These are phyloP conservation scores for Pichia exigua DNA, from an alignment of 805 yeast species.

Conservation along the genomic window DNA sequence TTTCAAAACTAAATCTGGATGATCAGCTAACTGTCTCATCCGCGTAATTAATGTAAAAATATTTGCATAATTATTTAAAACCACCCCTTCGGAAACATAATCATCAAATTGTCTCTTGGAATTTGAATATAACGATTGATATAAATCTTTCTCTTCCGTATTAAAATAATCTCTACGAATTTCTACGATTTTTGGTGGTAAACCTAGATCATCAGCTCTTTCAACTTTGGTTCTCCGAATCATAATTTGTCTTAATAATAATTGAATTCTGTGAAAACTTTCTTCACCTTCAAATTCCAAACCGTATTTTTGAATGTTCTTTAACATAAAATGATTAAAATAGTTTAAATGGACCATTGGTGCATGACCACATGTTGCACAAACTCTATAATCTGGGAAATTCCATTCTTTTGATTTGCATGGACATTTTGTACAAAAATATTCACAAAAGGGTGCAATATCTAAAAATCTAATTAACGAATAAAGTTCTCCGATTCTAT, in stretches of 20 bases:
- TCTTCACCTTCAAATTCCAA: constrained; percentile 72
- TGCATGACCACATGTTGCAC: constrained; percentile 82
- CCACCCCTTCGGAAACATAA: constrained; percentile 94
- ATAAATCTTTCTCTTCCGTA: constrained; percentile 90
- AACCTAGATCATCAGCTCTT: constrained; percentile 93
- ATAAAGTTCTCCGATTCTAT: constrained; percentile 93
- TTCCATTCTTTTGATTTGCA: constrained; percentile 81
- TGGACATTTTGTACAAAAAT: constrained; percentile 89
- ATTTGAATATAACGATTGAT: constrained; percentile 80
- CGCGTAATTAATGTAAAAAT: constrained; percentile 92
- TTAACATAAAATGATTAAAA: constrained; percentile 91
- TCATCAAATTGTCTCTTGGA: constrained; percentile 82
- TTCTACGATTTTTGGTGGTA: constrained; percentile 93
- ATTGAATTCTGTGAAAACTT: constrained; percentile 71
- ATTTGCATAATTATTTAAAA: constrained; percentile 91
- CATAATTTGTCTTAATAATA: constrained; percentile 74
- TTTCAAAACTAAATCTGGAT: constrained; percentile 89
- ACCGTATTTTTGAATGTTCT: constrained; percentile 84
- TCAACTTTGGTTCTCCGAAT: constrained; percentile 91
- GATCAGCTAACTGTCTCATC: constrained; percentile 98
- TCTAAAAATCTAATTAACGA: constrained; percentile 81
- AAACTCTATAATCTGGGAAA: constrained; percentile 73
- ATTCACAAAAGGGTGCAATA: constrained; percentile 78
- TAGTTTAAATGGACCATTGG: constrained; percentile 94
- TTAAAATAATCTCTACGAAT: constrained; percentile 82